Evolutionary conservation across 805 yeast species (phyloP), one percentile per base, ranked within the genome.

Genomic region (Kodamaea laetipori): DNA sequence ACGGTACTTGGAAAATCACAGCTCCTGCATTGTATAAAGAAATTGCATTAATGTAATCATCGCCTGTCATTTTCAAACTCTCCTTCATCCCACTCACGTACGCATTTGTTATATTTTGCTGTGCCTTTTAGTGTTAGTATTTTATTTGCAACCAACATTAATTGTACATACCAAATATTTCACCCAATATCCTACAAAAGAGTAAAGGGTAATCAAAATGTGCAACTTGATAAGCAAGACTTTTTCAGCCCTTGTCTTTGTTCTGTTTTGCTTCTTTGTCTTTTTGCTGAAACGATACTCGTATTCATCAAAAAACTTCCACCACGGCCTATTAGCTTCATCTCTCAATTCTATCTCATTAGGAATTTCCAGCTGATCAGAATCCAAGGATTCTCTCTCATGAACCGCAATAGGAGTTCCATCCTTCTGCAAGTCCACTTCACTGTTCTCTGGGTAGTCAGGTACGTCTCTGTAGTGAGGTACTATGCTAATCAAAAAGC

Each of bases 321-420:
- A 74, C 77, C 80, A 76, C 19, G 71, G 67, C 43, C 80, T 63
- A 40, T 72, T 52, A 3, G 79, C 78, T 55, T 77, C 81, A 53
- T 77, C 82, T 47, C 81, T 58, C 49, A 67, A 71, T 51, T 76
- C 80, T 21, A n/a, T 16, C 7, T 39, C 38, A 12, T 9, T 4
- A 4, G 17, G 24, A 2, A 6, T 4, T 13, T 30, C 34, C 11
- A 13, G 18, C 6, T 15, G 19, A 17, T 30, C 34, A 15, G 19
- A 13, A 9, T 16, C 32, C 10, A 30, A 9, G 9, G 34, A 30
- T n/a, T 30, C 34, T 30, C 34, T 30, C 32, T 41, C 38, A 17
- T 30, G 19, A 19, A 30, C 18, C 15, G 25, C 37, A 34, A 43
- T 36, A 6, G 26, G 33, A n/a, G 25, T 23, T 15, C 36, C 40